Base-by-base conservation (phyloP, 768 basidiomycete species). In the Mycena vulgaris region DNA sequence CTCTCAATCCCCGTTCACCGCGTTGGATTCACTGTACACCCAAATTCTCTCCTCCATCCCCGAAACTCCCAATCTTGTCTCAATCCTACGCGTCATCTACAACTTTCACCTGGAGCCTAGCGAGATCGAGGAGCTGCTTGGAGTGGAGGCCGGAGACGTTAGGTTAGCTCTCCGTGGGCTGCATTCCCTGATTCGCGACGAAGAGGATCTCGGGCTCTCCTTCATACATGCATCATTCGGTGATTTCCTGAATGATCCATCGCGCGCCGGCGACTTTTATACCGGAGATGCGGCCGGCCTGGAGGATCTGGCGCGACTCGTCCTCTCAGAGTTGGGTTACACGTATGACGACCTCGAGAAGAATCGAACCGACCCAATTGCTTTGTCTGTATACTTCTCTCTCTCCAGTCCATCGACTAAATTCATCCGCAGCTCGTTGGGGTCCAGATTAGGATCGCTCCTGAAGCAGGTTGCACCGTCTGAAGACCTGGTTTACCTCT, bases 141-240 rank as follows among this genome's bases (percentile, higher is more conserved):
- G 19, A 47, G 7, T 48, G 21, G 30, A 60, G 11, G 0, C 45
- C 3, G 59, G 59, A 5, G 59, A 60, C 19, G 31, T 39, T 13
- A 2, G 3, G 30, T n/a, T 60, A 23, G 31, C 30, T 48, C 59
- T 60, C 7, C 59, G 59, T 60, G 30, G 59, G 17, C 45, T 60
- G 25, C 45, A 60, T 48, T 60, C 59, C 3, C 30, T 60, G 13
- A 21, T 60, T 23, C 23, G 48, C 28, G 16, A 59, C 17, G 40
- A 27, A 3, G 9, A 5, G 23, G 4, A 28, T 27, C 8, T 4
- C 23, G 45, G 45, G 17, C 13, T 40, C 39, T 14, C 10, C 17
- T 47, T 60, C 21, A 31, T 33, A 5, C 59, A 60, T 33, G 59
- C 59, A 3, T 60, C 59, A 5, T 60, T 60, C n/a, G 11, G 17